Base-by-base conservation (phyloP, 495 filamentous ascomycete genomes). In the Geoglossum glabrum region DNA sequence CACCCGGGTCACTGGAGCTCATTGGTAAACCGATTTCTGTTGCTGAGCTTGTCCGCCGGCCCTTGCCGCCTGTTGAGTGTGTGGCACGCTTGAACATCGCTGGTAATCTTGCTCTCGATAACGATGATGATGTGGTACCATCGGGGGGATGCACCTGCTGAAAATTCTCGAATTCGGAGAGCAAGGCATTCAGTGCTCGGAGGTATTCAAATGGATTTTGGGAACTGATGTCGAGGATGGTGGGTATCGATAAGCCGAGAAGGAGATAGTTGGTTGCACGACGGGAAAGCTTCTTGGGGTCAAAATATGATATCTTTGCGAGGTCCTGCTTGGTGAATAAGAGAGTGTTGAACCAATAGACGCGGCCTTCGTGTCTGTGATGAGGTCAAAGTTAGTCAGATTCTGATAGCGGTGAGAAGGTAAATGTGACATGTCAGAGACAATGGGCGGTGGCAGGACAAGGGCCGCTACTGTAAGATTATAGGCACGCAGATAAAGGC, bases 321-420 rank as follows among this genome's bases (percentile, higher is more conserved):
- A 97, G 75, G 67, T 95, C 87, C 26, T 79, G 68, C 61, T 87
- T 87, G 60, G 86, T 83, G 69, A 95, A 95, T 67, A 92, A 82
- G 47, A 96, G 77, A 0, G 92, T 93, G 70, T 95, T 95, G 70
- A 95, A 95, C 89, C 90, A 97, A 72, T 95, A 96, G 25, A 95
- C 81, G 55, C 84, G 83, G 52, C 93, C 90, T 71, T 94, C 87
- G 62, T 95, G 86, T 25, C 88, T 95, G 64, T 36, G 36, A 50
- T n/a, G 31, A 56, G 60, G 50, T 23, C 46, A 13, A 56, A 8
- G 54, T 25, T 28, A 15, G 36, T 40, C 36, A 36, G 15, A 45
- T 1, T n/a, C 33, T 11, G 52, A 19, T n/a, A 43, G 36, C 23
- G 55, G 19, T 33, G n/a, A 10, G 38, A 38, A 54, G 54, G 3